phyloP scores from a whole-genome alignment of 139 green algal species.

The Chlamydomonas sp. region DNA sequence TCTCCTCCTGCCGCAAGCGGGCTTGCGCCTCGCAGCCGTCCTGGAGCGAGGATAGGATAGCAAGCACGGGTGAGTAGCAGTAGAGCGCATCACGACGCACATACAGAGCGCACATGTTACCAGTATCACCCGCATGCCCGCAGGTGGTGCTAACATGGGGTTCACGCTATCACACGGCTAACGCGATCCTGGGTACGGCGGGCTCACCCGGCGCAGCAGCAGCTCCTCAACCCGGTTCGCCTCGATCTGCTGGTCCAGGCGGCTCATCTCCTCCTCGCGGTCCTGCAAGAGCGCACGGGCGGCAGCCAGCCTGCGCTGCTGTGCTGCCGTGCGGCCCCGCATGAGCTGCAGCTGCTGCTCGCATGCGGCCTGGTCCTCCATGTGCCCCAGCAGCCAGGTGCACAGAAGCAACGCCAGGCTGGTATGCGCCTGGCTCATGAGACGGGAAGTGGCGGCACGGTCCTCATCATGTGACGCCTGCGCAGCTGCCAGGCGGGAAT shows the following conservation, averaged over 20 bases:
- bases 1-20: not conserved
- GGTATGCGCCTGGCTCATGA: too few relatives aligned
- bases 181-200: too few relatives aligned
- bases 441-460: too few relatives aligned
- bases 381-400: not conserved
- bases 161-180: too few relatives aligned
- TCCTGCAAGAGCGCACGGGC: not conserved
- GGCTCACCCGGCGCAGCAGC: not conserved
- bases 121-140: too few relatives aligned
- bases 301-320: not conserved
- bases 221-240: not conserved
- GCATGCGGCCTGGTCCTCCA: slow-evolving; percentile 8
- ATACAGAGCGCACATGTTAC: too few relatives aligned
- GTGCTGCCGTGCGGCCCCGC: not conserved
- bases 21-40: slow-evolving; percentile 19
- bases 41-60: not conserved
- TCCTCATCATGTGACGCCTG: too few relatives aligned
- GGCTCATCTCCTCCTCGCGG: slow-evolving; percentile 11
- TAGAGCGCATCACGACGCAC: too few relatives aligned
- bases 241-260: slow-evolving; percentile 3
- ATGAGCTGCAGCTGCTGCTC: slow-evolving; percentile 10
- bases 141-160: too few relatives aligned
- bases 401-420: too few relatives aligned
- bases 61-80: too few relatives aligned
- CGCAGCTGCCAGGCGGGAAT: too few relatives aligned